A percentile compares a stretch with the other conserved stretches of the same genome.
These are phyloP conservation scores for Periconia sp. DNA, from an alignment of 2,329 filamentous ascomycete genomes.

Conservation along the genomic window DNA sequence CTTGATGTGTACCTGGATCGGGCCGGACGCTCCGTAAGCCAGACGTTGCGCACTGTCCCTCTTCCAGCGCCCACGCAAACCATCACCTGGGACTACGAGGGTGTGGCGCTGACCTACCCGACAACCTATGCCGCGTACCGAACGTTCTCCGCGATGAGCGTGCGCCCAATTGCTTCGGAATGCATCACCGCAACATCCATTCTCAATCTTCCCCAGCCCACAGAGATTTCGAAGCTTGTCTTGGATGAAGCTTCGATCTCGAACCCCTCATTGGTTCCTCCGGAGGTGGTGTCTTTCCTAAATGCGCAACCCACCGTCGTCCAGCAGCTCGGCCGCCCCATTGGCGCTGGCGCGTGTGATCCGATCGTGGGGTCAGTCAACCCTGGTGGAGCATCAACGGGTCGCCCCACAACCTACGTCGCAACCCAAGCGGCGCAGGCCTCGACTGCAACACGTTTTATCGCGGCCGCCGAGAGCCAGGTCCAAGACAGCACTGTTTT, in stretches of 20 bases:
- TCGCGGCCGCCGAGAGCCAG: slow-evolving; percentile 1
- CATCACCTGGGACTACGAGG: slow-evolving; percentile 31
- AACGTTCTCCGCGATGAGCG: slow-evolving; percentile 30
- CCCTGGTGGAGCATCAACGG: slow-evolving; percentile 3
- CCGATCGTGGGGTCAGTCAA: slow-evolving; percentile 22
- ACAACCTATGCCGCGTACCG: slow-evolving; percentile 35
- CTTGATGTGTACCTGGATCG: slow-evolving; percentile 24
- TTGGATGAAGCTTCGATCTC: slow-evolving; percentile 21
- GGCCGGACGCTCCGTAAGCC: slow-evolving; percentile 12
- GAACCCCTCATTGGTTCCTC: slow-evolving; percentile 23
- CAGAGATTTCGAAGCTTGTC: slow-evolving; percentile 27
- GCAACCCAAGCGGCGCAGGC: slow-evolving; percentile 3
- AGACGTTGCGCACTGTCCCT: slow-evolving; percentile 11
- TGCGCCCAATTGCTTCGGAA: slow-evolving; percentile 19
- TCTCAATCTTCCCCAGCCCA: slow-evolving; percentile 29
- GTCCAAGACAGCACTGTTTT: neutral
- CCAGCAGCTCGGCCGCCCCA: slow-evolving; percentile 29
- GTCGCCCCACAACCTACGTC: slow-evolving; percentile 11
- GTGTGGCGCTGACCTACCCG: slow-evolving; percentile 32
- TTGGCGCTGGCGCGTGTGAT: slow-evolving; percentile 35
- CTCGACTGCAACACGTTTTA: slow-evolving; percentile 1
- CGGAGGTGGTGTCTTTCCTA: slow-evolving; percentile 31
- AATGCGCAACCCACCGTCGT: slow-evolving; percentile 31
- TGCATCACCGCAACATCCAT: slow-evolving; percentile 21
- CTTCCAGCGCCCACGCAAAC: slow-evolving; percentile 13